Conservation (phyloP, 1,284 basidiomycete genomes). For the Pseudozyma hubeiensis region DNA sequence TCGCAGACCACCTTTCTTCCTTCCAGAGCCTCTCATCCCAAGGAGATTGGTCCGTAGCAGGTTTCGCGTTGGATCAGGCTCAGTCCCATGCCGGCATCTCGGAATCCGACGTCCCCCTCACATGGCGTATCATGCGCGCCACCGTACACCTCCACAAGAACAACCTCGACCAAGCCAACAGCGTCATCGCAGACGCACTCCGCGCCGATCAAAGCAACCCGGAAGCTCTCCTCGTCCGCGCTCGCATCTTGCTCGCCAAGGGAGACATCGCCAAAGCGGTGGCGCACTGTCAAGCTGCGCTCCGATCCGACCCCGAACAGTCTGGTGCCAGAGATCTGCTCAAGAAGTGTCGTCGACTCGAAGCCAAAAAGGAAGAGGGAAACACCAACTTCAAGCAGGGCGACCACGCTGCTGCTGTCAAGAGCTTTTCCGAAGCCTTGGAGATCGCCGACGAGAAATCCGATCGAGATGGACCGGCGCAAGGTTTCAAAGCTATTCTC, state of each 20-base stretch:
- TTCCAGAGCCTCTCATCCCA: slow-evolving; percentile 76
- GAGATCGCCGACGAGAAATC: slow-evolving; percentile 50
- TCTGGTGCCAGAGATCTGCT: slow-evolving; percentile 78
- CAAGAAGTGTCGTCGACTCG: slow-evolving; percentile 81
- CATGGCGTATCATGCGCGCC: slow-evolving; percentile 53
- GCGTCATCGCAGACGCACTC: slow-evolving; percentile 76
- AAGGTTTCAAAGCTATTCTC: slow-evolving; percentile 74
- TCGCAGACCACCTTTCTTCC: slow-evolving; percentile 70
- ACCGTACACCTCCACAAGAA: slow-evolving; percentile 54
- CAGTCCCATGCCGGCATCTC: slow-evolving; percentile 41
- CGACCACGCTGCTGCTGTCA: slow-evolving; percentile 76
- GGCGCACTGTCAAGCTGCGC: slow-evolving; percentile 79
- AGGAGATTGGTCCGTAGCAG: slow-evolving; percentile 71
- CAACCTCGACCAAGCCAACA: slow-evolving; percentile 57
- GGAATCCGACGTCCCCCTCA: slow-evolving; percentile 46
- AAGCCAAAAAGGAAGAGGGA: slow-evolving; percentile 84
- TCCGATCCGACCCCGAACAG: slow-evolving; percentile 83
- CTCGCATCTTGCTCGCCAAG: slow-evolving; percentile 80
- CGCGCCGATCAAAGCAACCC: slow-evolving; percentile 79
- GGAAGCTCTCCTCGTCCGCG: slow-evolving; percentile 83
- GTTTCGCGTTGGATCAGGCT: slow-evolving; percentile 61
- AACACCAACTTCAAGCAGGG: slow-evolving; percentile 80
- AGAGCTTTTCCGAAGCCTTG: slow-evolving; percentile 70
- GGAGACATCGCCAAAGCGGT: slow-evolving; percentile 78
- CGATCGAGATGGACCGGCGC: slow-evolving; percentile 50